Evolutionary conservation across 2,329 filamentous ascomycete genomes (phyloP).

Genomic region (Chalaropsis ovoidea): DNA sequence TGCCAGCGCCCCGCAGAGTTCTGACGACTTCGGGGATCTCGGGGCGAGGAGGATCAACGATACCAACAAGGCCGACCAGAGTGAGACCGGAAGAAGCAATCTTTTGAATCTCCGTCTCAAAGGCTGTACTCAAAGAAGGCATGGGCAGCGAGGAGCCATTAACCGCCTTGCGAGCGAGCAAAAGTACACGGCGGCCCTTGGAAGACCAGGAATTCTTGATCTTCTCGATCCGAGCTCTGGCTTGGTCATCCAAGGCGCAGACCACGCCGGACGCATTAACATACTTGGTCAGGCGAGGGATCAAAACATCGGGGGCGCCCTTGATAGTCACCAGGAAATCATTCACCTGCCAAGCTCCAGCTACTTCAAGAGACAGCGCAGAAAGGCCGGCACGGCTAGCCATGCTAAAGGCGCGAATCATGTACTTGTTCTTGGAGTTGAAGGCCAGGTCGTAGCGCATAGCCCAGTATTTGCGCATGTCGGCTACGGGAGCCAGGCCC

Average conservation of each 20-base stretch:
- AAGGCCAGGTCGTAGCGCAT: constrained; percentile 73
- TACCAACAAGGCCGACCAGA: constrained; percentile 82
- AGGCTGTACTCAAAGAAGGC: constrained; percentile 63
- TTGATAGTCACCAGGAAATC: constrained; percentile 66
- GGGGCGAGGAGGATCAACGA: constrained; percentile 90
- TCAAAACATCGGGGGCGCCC: constrained; percentile 91
- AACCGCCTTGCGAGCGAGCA: constrained; percentile 74
- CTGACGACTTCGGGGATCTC: constrained; percentile 79
- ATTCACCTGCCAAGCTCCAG: constrained; percentile 97
- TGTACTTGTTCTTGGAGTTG: constrained; percentile 28
- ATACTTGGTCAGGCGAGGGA: constrained; percentile 74
- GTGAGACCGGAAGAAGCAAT: constrained; percentile 72
- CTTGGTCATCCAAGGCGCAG: constrained; percentile 58
- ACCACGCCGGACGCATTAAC: constrained; percentile 69
- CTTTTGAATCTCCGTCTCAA: constrained; percentile 83
- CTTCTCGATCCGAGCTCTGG: constrained; percentile 59
- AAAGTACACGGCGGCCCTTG: constrained; percentile 85
- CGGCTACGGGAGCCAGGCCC: constrained; percentile 78
- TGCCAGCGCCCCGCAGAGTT: constrained; percentile 85
- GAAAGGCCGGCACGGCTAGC: constrained; percentile 64
- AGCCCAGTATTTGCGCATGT: constrained; percentile 40
- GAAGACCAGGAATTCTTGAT: constrained; percentile 87
- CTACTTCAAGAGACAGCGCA: constrained; percentile 95
- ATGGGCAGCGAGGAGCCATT: constrained; percentile 59
- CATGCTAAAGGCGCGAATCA: constrained; percentile 62